Conservation (phyloP, 208 protist species). For the Entamoeba moshkovskii region DNA sequence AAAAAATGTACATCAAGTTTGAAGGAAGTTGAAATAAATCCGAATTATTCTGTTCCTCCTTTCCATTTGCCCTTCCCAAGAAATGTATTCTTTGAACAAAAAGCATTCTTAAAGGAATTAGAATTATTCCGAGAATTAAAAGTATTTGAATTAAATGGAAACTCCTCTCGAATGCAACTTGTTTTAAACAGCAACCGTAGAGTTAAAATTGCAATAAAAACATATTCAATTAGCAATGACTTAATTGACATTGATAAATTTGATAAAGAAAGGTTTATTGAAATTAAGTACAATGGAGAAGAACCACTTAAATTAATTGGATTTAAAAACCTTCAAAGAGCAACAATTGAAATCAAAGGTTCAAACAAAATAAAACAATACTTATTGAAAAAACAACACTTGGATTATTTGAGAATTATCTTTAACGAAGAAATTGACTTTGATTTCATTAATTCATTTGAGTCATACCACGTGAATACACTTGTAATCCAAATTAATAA, state of each 20-base stretch:
- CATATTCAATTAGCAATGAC: neutral
- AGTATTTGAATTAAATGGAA: neutral
- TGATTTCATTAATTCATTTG: neutral
- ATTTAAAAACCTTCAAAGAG: neutral
- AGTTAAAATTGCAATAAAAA: neutral
- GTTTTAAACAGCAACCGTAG: neutral
- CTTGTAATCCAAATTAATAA: neutral
- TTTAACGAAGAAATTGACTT: neutral
- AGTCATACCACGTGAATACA: neutral
- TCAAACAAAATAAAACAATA: neutral
- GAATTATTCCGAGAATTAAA: neutral
- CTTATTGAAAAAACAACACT: neutral
- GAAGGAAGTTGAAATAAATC: neutral
- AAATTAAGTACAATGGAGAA: neutral
- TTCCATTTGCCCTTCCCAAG: neutral
- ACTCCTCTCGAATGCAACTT: neutral
- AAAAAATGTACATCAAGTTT: neutral
- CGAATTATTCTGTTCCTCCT: neutral
- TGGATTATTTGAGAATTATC: neutral
- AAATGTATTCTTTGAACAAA: neutral
- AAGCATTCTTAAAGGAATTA: neutral
- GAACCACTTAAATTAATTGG: neutral
- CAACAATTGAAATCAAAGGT: neutral
- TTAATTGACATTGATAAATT: neutral
- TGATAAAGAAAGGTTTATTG: neutral